Conservation (phyloP, 768 basidiomycete species). For the Coprinopsis strossmayeri region DNA sequence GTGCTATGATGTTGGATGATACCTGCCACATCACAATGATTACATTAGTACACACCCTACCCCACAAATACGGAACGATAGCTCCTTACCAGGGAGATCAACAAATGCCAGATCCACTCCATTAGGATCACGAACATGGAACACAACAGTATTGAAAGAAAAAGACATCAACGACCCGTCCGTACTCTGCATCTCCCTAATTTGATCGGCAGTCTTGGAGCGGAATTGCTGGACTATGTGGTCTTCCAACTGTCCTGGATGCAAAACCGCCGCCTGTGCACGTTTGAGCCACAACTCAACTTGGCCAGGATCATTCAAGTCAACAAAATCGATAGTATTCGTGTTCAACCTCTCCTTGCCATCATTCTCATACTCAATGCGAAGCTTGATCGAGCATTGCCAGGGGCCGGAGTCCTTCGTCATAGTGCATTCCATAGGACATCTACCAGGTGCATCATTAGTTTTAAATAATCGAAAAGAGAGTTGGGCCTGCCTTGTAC, state of each 20-base stretch:
- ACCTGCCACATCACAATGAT: constrained; percentile 25
- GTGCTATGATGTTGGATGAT: constrained; percentile 49
- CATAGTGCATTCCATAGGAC: constrained; percentile 49
- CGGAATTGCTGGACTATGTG: constrained; percentile 2
- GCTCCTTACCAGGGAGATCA: constrained; percentile 42
- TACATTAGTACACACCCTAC: constrained; percentile 5
- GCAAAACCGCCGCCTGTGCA: constrained; percentile 54
- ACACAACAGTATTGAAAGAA: constrained; percentile 43
- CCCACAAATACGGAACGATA: constrained; percentile 4
- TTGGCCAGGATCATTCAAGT: constrained; percentile 28
- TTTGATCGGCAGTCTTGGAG: constrained; percentile 8
- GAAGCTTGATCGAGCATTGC: constrained; percentile 39
- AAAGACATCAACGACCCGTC: constrained; percentile 21
- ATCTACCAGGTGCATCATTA: constrained; percentile 22
- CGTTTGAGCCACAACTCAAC: constrained; percentile 52
- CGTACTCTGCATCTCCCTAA: constrained; percentile 5
- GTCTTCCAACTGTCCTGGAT: constrained; percentile 19
- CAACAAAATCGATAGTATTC: constrained; percentile 31
- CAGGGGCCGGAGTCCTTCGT: constrained; percentile 29
- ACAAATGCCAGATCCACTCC: constrained; percentile 46
- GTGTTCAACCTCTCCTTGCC: background rate
- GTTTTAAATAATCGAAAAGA: background rate
- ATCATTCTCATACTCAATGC: constrained; percentile 3
- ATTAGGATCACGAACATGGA: constrained; percentile 37
- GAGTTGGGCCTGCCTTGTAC: constrained; percentile 42